Evolutionary conservation across 176 grass and related monocot genomes (phyloP), one percentile per base, ranked within the genome.

Genomic region (Oryza rufipogon): DNA sequence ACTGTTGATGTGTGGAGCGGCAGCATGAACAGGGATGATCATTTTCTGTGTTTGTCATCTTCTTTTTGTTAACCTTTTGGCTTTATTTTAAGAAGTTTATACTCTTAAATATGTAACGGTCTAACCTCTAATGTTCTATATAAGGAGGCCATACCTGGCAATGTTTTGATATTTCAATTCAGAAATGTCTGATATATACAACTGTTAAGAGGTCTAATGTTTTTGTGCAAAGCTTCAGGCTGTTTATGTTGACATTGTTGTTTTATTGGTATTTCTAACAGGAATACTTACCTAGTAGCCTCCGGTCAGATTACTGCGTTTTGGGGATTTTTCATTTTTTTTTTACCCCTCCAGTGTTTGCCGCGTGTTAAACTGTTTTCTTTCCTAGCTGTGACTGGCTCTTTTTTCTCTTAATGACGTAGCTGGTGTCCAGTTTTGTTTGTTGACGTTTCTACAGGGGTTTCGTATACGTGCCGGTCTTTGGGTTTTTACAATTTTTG

Each of bases 251-350:
- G 30, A 39, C 33, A 15, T 38, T 69, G 66, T 7, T 28, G n/a
- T 80, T 68, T 46, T 13, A 72, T 28, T 72, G n/a, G 12, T 72
- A 58, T 14, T 81, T 71, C 0, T 81, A 46, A 45, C 42, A 7
- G 28, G n/a, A 73, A 82, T 32, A 32, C 30, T 32, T 32, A 32
- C 30, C 30, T 32, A 32, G 30, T 32, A 32, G 30, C 2, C 30
- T 32, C 30, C 2, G 30, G 30, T 32, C 30, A 32, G 30, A 32
- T 32, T 32, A 32, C 30, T 32, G 30, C 30, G 2, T 32, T 32
- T 32, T 32, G 30, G 30, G 30, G 30, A 32, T 32, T 32, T 32
- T 32, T 32, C 30, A 30, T 32, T 32, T 32, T 32, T 32, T 25
- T 28, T 32, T 32, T 32, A 32, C 30, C 30, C 30, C 30, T 32